Percentiles rank a stretch among this genome's conserved stretches.
Evolutionary conservation across 31 red algal species (phyloP).

Genomic region (Porphyra umbilicalis): DNA sequence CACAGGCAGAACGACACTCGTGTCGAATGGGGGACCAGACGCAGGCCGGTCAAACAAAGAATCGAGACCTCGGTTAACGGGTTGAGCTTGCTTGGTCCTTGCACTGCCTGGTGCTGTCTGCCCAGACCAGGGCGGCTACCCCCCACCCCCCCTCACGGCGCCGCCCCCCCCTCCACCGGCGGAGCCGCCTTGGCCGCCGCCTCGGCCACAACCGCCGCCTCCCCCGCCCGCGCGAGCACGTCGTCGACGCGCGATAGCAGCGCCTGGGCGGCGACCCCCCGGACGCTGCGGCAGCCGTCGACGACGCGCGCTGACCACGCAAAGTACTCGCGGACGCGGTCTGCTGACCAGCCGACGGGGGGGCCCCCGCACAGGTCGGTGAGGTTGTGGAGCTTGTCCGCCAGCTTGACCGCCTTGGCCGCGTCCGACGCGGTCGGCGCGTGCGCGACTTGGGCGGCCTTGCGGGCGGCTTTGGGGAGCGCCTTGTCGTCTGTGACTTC

Average conservation of each 20-base stretch:
- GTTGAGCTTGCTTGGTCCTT: too few relatives aligned
- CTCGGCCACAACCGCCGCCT: not conserved
- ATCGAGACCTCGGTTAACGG: too few relatives aligned
- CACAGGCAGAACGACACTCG: too few relatives aligned
- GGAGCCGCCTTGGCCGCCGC: not conserved
- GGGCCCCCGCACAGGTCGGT: conserved; percentile 22
- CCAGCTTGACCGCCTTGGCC: conserved; percentile 53
- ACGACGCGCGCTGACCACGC: conserved; percentile 48
- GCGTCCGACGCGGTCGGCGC: conserved; percentile 13
- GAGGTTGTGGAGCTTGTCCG: conserved; percentile 66
- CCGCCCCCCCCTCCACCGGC: not conserved
- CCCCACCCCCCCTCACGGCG: not conserved
- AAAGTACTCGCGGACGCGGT: conserved; percentile 54
- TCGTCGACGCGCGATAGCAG: not conserved
- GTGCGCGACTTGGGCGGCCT: conserved; percentile 34
- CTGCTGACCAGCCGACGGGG: conserved; percentile 38
- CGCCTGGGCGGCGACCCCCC: not conserved
- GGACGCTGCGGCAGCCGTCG: not conserved
- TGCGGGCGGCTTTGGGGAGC: conserved; percentile 29
- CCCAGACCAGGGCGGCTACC: too few relatives aligned
- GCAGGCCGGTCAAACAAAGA: too few relatives aligned
- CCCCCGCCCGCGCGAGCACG: not conserved
- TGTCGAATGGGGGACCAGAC: too few relatives aligned
- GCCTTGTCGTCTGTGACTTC: conserved; percentile 61
- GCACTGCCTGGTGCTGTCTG: too few relatives aligned